Base-by-base conservation (phyloP, 75 land plant species). In the Adiantum capillusveneris region DNA sequence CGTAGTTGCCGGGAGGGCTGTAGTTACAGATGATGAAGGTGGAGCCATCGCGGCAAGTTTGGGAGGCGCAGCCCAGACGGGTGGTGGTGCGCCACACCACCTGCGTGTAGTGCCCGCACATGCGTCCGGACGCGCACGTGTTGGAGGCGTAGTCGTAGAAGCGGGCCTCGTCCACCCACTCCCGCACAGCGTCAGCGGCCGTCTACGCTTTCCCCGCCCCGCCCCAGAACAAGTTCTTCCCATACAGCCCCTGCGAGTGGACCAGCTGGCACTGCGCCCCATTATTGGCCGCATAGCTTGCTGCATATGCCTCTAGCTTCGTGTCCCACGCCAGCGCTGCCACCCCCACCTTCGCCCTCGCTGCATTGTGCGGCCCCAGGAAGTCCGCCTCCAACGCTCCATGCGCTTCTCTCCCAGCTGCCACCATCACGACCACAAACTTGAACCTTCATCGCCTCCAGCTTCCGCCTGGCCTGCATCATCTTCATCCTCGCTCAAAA, bases 21-120 rank as follows among this genome's bases (percentile, higher is more conserved):
- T 70, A 70, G 60, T 44, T 70, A 31, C 73, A 70, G 17, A 65
- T 62, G 31, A 64, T 57, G 20, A 70, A 64, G 13, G 37, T 29
- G 12, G 20, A 70, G 28, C 73, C 73, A 9, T 26, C 48, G 17
- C 25, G n/a, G 41, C 73, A 70, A 20, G 41, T 64, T 13, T 37
- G 49, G 16, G 56, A 25, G 9, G 66, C 69, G 48, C 73, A 70
- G 2, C 72, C 72, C 26, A 70, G 20, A 0, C 28, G 6, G 44
- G 58, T 53, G 11, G 72, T 39, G 50, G 30, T 43, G n/a, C 59
- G 29, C 72, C 72, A 70, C 30, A 70, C 68, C 5, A 70, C 36
- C 71, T 70, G 69, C 21, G 60, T 56, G 48, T 65, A 65, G 21
- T 56, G 62, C 25, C 42, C 29, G 61, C 67, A 56, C 57, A n/a